Evolutionary conservation across 495 filamentous ascomycete species (phyloP).

Genomic region (Trypethelium eluteriae): DNA sequence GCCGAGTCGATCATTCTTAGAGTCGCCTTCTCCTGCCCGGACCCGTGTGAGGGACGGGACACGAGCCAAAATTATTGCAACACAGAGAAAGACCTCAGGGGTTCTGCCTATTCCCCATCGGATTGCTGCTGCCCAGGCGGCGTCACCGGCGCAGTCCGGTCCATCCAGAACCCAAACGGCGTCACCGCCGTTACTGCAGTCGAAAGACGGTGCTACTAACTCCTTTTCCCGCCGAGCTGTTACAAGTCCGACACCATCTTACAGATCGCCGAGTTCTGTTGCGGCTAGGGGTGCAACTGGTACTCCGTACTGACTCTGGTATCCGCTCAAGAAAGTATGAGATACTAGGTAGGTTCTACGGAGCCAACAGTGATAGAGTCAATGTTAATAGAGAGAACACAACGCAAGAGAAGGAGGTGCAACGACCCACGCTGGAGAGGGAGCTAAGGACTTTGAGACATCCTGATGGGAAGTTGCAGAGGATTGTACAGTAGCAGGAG

Average conservation of each 20-base stretch:
- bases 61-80: neutral
- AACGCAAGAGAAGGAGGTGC: neutral
- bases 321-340: slow-evolving; percentile 11
- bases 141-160: slow-evolving; percentile 6
- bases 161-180: neutral
- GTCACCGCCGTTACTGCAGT: slow-evolving; percentile 4
- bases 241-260: slow-evolving; percentile 7
- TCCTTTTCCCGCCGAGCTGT: slow-evolving; percentile 12
- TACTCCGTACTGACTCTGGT: slow-evolving; percentile 7
- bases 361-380: neutral
- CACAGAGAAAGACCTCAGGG: slow-evolving; percentile 15
- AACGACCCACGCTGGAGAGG: neutral
- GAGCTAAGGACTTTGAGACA: neutral
- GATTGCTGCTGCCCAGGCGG: slow-evolving; percentile 15
- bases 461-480: neutral
- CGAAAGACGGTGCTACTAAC: neutral
- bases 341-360: neutral
- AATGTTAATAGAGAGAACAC: neutral
- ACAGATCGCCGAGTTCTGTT: slow-evolving; percentile 11
- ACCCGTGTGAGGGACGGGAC: neutral
- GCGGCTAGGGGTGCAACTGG: neutral
- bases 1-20: neutral
- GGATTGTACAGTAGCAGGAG: neutral
- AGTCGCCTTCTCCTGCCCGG: neutral
- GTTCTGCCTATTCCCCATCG: slow-evolving; percentile 18